These are phyloP conservation scores for Meripilus lineatus DNA, from an alignment of 1,284 basidiomycete species.

Conservation along the genomic window DNA sequence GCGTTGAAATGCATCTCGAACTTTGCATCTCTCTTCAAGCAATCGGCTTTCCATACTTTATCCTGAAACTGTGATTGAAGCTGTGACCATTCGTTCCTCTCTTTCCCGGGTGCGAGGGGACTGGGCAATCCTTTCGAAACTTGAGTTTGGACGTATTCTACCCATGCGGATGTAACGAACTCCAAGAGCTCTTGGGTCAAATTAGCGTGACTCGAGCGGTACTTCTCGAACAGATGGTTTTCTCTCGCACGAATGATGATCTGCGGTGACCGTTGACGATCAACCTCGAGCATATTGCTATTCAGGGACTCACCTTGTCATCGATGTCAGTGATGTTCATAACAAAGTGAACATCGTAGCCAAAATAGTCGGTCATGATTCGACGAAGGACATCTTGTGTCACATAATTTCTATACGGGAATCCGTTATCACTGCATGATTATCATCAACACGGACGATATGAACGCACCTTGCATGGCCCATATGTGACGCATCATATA, in stretches of 20 bases:
- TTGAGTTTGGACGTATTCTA: constrained; percentile 55
- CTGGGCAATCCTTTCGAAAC: constrained; percentile 54
- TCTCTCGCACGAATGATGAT: constrained; percentile 90
- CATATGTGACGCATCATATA: constrained; percentile 98
- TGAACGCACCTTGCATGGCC: constrained; percentile 86
- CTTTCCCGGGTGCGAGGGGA: constrained; percentile 39
- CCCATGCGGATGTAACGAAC: constrained; percentile 63
- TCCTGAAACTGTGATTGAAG: constrained; percentile 46
- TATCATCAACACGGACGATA: background rate
- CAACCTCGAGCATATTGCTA: background rate
- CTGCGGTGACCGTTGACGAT: constrained; percentile 34
- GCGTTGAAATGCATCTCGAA: constrained; percentile 83
- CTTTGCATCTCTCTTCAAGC: constrained; percentile 80
- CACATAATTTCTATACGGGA: constrained; percentile 79
- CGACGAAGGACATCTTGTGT: constrained; percentile 95
- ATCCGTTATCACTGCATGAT: too few species aligned
- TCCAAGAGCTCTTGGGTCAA: constrained; percentile 58
- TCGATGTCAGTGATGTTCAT: constrained; percentile 99
- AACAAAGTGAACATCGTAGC: constrained; percentile 97
- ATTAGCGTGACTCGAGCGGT: constrained; percentile 49
- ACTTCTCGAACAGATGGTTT: constrained; percentile 72
- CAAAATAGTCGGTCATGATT: constrained; percentile 94
- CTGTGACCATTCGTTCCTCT: constrained; percentile 49
- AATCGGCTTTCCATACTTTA: constrained; percentile 65
- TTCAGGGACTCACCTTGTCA: constrained; percentile 76